Conservation (phyloP, 305 asterid species). For the Plantago coronopus region DNA sequence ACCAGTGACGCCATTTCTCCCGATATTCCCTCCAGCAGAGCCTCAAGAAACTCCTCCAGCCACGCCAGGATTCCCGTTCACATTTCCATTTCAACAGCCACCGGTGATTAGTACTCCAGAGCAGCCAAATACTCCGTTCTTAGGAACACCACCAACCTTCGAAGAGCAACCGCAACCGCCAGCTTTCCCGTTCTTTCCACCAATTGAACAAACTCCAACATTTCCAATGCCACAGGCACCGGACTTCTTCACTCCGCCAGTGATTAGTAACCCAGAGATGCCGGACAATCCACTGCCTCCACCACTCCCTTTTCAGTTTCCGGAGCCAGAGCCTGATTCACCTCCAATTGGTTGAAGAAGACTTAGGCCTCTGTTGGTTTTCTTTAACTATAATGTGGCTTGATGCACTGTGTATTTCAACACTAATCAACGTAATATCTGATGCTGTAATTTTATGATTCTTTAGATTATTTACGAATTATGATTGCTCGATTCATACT, state of each 20-base stretch:
- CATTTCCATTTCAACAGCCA: constrained; percentile 31
- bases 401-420: too few relatives aligned
- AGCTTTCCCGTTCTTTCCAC: constrained; percentile 34
- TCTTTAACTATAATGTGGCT: not conserved
- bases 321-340: constrained; percentile 33
- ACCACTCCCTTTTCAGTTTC: constrained; percentile 31
- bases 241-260: constrained; percentile 32
- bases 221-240: constrained; percentile 27
- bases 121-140: constrained; percentile 26
- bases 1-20: constrained; percentile 31
- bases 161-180: constrained; percentile 32
- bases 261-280: constrained; percentile 19
- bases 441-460: constrained; percentile 7
- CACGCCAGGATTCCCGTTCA: constrained; percentile 31
- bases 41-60: constrained; percentile 33
- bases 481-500: not conserved
- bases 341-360: constrained; percentile 28
- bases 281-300: constrained; percentile 40
- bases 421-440: constrained; percentile 3
- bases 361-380: not conserved
- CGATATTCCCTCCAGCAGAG: constrained; percentile 30
- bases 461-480: constrained; percentile 9
- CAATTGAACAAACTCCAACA: constrained; percentile 25
- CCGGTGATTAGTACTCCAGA: constrained; percentile 26
- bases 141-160: constrained; percentile 32